phyloP scores from a whole-genome alignment of 139 green algal species.

The Picochlorum costavermella region DNA sequence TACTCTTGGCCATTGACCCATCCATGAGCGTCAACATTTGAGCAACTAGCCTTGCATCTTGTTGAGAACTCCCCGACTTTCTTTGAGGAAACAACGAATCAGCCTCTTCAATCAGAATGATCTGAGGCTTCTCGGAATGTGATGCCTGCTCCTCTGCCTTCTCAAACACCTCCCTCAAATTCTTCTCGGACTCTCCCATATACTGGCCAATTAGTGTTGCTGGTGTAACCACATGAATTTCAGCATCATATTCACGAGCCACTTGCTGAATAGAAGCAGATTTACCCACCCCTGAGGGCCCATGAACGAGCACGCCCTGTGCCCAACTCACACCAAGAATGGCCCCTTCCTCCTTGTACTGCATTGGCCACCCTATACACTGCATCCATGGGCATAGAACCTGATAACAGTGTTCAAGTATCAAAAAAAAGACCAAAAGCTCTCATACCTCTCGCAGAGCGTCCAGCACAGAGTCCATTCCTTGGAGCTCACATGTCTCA shows the following conservation, averaged over 20 bases:
- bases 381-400: conserved; percentile 19
- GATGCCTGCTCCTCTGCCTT: conserved; percentile 40
- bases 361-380: conserved; percentile 75
- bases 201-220: conserved; percentile 61
- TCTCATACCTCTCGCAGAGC: conserved; percentile 45
- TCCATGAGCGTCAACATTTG: conserved; percentile 95
- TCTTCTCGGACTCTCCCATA: conserved; percentile 71
- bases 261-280: conserved; percentile 29
- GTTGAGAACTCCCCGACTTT: conserved; percentile 30
- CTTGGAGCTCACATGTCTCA: conserved; percentile 18
- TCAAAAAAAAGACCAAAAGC: too few species aligned
- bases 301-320: conserved; percentile 43
- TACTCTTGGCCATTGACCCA: conserved; percentile 19
- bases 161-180: conserved; percentile 71
- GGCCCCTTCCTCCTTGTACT: conserved; percentile 50
- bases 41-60: conserved; percentile 79
- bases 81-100: conserved; percentile 79
- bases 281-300: conserved; percentile 46
- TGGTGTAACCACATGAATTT: conserved; percentile 50
- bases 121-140: conserved; percentile 25
- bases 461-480: conserved; percentile 25
- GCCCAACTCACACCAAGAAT: conserved; percentile 55
- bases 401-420: too few species aligned
- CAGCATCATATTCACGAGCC: conserved; percentile 47
- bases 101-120: conserved; percentile 89